Evolutionary conservation across 73 alveolate genomes (phyloP).

Genomic region (Tetrahymena malaccensis): DNA sequence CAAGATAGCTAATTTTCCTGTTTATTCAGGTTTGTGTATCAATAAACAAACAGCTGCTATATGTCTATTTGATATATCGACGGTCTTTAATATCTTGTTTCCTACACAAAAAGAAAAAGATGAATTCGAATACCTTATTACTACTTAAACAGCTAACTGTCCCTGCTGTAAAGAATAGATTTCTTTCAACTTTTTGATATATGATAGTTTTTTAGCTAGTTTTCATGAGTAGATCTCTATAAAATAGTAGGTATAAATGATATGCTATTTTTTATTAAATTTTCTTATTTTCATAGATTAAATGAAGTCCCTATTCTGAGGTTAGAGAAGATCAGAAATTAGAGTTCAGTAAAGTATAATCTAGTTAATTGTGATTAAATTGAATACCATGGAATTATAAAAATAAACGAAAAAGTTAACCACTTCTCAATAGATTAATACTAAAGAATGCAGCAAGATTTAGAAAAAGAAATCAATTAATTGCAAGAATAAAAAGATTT

Average conservation of each 20-base stretch:
- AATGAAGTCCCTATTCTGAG: not conserved
- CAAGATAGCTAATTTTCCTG: not conserved
- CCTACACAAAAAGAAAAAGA: not conserved
- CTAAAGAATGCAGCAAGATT: not conserved
- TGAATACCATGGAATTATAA: not conserved
- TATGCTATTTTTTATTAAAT: not conserved
- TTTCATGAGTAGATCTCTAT: not conserved
- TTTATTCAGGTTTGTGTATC: not conserved
- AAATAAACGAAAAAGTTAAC: not conserved
- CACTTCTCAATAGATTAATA: not conserved
- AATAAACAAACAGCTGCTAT: not conserved
- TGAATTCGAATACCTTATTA: not conserved
- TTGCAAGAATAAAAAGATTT: not conserved
- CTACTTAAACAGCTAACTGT: not conserved
- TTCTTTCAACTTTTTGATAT: not conserved
- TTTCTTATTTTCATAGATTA: not conserved
- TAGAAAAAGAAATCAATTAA: not conserved
- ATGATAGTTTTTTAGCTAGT: not conserved
- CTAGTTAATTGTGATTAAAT: not conserved
- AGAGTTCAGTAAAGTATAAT: not conserved
- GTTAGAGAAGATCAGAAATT: not conserved
- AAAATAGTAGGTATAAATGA: not conserved
- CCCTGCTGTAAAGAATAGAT: not conserved
- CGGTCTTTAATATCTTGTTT: not conserved
- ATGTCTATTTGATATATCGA: not conserved